Conservation (phyloP, 192 early-diverging fungal genomes). For the Dissophora globulifera region DNA sequence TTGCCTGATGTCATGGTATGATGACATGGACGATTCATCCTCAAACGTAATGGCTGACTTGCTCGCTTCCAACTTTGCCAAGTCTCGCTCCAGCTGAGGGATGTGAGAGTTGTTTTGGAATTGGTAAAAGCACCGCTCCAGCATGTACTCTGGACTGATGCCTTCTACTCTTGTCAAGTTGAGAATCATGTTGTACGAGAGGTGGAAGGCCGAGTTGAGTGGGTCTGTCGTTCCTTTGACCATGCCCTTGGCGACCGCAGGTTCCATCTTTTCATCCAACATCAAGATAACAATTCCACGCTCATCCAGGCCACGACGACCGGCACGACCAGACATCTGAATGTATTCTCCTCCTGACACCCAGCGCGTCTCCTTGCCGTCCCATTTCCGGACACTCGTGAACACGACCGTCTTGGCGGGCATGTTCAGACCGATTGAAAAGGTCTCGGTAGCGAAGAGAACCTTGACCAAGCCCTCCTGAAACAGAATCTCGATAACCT, state of each 20-base stretch:
- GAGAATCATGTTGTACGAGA: slow-evolving; percentile 97
- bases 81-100: slow-evolving; percentile 77
- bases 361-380: slow-evolving; percentile 88
- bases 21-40: slow-evolving; percentile 73
- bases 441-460: slow-evolving; percentile 99
- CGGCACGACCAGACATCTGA: slow-evolving; percentile 99
- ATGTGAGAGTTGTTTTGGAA: slow-evolving; percentile 90
- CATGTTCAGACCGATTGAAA: slow-evolving; percentile 99
- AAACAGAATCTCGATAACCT: slow-evolving; percentile 97
- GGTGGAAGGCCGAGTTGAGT: slow-evolving; percentile 95
- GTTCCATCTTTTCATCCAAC: slow-evolving; percentile 96
- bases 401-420: slow-evolving; percentile 99
- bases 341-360: slow-evolving; percentile 94
- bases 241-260: slow-evolving; percentile 91
- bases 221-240: slow-evolving; percentile 83
- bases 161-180: slow-evolving; percentile 96
- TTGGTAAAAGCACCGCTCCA: slow-evolving; percentile 91
- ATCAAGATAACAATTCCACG: slow-evolving; percentile 97
- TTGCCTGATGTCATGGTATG: slow-evolving; percentile 80
- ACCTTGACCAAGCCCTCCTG: slow-evolving; percentile 97
- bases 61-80: slow-evolving; percentile 64
- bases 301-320: slow-evolving; percentile 96
- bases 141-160: slow-evolving; percentile 91
- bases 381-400: slow-evolving; percentile 91
- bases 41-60: slow-evolving; percentile 67